A percentile compares a stretch with the other conserved stretches of the same genome.
Conservation (phyloP, 78 protist genomes). For the Protostelium mycophagum region DNA sequence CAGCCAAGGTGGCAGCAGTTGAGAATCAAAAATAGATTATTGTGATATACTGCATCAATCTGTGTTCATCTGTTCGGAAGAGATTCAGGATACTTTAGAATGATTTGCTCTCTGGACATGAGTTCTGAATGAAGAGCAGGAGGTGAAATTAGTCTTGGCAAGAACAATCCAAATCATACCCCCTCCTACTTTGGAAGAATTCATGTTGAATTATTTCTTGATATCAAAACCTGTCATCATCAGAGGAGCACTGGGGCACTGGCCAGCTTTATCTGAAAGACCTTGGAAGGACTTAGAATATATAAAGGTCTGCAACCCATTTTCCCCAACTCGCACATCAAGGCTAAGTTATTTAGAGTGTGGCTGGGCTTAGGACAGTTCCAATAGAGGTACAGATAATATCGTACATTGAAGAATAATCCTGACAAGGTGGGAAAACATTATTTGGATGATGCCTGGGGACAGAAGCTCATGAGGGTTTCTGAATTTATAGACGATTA, state of each 20-base stretch:
- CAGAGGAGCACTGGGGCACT: constrained; percentile 7
- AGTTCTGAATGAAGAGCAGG: background rate
- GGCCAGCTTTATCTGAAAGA: constrained; percentile 46
- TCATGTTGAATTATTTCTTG: background rate
- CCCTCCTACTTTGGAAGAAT: background rate
- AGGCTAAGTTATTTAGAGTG: background rate
- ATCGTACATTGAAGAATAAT: too few relatives aligned
- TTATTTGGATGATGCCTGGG: constrained; percentile 31
- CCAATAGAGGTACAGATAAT: constrained; percentile 39
- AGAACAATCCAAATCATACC: background rate
- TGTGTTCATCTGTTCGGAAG: too few relatives aligned
- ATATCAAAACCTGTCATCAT: constrained; percentile 25
- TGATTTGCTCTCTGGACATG: too few relatives aligned
- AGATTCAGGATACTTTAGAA: too few relatives aligned
- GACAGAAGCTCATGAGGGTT: constrained; percentile 51
- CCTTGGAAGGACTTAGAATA: constrained; percentile 51
- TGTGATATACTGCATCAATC: background rate
- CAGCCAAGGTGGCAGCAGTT: background rate
- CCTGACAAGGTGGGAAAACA: constrained; percentile 19
- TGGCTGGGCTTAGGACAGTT: constrained; percentile 52
- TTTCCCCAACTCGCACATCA: too few relatives aligned
- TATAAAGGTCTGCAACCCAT: constrained; percentile 16
- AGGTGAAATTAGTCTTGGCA: too few relatives aligned
- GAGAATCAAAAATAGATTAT: too few relatives aligned
- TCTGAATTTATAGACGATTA: constrained; percentile 29